Conservation (phyloP, 306 rosid genomes). For the Cicer bijugum region DNA sequence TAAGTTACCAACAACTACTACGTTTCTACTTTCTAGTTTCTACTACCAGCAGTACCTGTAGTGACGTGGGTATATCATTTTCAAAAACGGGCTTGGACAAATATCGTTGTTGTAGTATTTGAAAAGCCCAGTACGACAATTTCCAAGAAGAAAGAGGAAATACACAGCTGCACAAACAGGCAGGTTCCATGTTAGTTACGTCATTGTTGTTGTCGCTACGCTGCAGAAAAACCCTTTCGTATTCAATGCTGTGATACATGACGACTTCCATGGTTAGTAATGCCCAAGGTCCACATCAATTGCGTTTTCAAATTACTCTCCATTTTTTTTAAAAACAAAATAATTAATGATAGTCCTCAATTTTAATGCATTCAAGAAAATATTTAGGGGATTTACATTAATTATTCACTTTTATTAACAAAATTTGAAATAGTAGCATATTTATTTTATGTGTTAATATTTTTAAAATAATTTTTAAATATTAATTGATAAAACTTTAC, state of each 20-base stretch:
- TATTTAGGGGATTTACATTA: too few relatives aligned
- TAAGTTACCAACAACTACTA: conserved; percentile 25
- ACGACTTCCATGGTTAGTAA: conserved; percentile 35
- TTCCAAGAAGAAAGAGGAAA: conserved; percentile 5
- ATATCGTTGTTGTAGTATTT: neutral
- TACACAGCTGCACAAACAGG: neutral
- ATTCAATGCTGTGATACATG: conserved; percentile 42
- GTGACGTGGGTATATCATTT: conserved; percentile 22
- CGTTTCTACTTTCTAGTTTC: neutral
- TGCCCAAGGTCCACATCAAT: conserved; percentile 38
- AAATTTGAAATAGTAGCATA: too few relatives aligned
- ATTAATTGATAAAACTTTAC: too few relatives aligned
- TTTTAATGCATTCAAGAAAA: too few relatives aligned
- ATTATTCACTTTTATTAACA: too few relatives aligned
- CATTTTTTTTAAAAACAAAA: too few relatives aligned
- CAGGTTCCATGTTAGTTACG: conserved; percentile 43
- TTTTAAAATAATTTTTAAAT: too few relatives aligned
- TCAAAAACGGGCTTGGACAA: conserved; percentile 34
- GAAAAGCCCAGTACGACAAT: conserved; percentile 33
- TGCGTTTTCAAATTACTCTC: conserved; percentile 5
- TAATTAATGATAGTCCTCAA: neutral
- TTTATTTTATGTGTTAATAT: too few relatives aligned
- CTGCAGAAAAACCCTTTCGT: conserved; percentile 15
- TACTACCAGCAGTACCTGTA: neutral
- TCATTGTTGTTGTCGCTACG: conserved; percentile 45